A percentile compares a stretch with the other conserved stretches of the same genome.
phyloP scores from a whole-genome alignment of 768 basidiomycete genomes.

The Boletus pseudopeckii region DNA sequence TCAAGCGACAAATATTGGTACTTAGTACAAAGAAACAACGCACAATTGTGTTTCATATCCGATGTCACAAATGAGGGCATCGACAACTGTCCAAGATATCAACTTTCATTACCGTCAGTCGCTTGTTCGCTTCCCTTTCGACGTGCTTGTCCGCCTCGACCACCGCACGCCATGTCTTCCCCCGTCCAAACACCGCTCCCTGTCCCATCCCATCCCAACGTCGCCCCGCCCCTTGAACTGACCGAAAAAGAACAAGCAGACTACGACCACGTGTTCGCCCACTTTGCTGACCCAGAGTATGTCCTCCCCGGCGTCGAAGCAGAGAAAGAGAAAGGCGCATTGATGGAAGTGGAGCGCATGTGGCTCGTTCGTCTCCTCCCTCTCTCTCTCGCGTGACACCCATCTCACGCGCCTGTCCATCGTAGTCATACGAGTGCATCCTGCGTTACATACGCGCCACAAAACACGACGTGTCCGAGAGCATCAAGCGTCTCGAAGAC shows the following conservation, averaged over 20 bases:
- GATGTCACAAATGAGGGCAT: too few species aligned
- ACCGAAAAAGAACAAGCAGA: slow-evolving; percentile 45
- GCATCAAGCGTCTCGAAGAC: slow-evolving; percentile 63
- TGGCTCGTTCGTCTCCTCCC: slow-evolving; percentile 54
- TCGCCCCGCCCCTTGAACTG: slow-evolving; percentile 37
- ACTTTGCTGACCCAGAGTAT: slow-evolving; percentile 56
- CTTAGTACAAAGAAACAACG: too few species aligned
- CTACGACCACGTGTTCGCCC: slow-evolving; percentile 52
- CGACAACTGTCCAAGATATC: too few species aligned
- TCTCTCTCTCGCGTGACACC: not conserved
- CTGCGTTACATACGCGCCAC: slow-evolving; percentile 75
- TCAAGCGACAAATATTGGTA: too few species aligned
- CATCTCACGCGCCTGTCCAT: not conserved
- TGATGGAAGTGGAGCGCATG: slow-evolving; percentile 68
- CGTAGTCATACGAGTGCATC: slow-evolving; percentile 65
- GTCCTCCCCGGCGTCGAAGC: slow-evolving; percentile 43
- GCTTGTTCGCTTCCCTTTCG: not conserved
- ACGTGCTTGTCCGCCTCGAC: not conserved
- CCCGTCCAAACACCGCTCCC: slow-evolving; percentile 21
- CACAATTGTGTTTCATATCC: too few species aligned
- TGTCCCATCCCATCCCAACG: slow-evolving; percentile 24
- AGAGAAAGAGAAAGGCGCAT: slow-evolving; percentile 40
- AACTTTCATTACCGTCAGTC: too few species aligned
- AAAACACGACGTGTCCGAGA: slow-evolving; percentile 62
- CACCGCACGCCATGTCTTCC: slow-evolving; percentile 6